Percentiles rank a stretch among this genome's conserved stretches.
Evolutionary conservation across 2,329 filamentous ascomycete genomes (phyloP).

Genomic region (Cladosporium halotolerans): DNA sequence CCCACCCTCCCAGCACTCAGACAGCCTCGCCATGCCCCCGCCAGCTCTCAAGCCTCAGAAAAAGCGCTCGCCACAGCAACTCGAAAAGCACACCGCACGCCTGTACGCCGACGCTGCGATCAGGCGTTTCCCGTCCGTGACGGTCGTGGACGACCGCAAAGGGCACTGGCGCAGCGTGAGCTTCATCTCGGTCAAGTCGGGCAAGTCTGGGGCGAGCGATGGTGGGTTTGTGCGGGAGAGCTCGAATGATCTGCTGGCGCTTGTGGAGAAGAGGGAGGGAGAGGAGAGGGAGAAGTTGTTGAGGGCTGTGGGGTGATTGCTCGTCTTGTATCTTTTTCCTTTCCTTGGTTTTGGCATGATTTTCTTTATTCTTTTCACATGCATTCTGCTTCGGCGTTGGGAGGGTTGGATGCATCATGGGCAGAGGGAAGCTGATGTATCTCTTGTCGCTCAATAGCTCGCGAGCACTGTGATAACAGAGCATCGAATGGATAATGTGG

Average conservation of each 20-base stretch:
- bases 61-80: constrained; percentile 14
- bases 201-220: background rate
- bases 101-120: background rate
- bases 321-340: no score
- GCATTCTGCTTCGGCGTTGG: no score
- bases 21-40: constrained; percentile 11
- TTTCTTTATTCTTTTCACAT: no score
- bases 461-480: no score
- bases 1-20: background rate
- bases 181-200: constrained; percentile 19
- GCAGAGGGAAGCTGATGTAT: no score
- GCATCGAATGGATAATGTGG: no score
- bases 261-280: constrained; percentile 33
- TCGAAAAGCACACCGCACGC: background rate
- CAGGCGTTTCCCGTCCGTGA: constrained; percentile 26
- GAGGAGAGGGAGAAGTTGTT: constrained; percentile 30
- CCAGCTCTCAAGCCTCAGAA: constrained; percentile 16
- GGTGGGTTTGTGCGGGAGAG: constrained; percentile 25
- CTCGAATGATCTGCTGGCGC: constrained; percentile 35
- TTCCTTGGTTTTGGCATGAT: no score
- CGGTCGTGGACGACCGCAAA: constrained; percentile 28
- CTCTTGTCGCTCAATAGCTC: no score
- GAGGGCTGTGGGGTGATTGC: constrained; percentile 1
- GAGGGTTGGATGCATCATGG: no score
- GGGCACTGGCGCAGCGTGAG: constrained; percentile 25